phyloP scores from a whole-genome alignment of 768 basidiomycete species.

The Hirschioporus abietinus region DNA sequence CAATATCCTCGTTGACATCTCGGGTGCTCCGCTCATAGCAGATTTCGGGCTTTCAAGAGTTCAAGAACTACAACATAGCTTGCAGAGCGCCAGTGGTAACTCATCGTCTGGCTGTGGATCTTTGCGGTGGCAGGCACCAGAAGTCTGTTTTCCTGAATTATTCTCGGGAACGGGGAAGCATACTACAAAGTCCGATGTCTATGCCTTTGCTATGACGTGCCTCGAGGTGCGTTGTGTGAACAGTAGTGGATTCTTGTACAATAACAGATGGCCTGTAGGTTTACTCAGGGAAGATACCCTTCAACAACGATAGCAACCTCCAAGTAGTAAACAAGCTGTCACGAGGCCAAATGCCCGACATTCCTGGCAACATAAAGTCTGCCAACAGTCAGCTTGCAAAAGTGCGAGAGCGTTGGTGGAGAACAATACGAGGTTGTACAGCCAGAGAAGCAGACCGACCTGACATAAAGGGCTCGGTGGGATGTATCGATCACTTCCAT shows the following conservation, averaged over 20 bases:
- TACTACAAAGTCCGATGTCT: neutral
- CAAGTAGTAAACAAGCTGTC: no score
- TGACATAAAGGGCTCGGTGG: no score
- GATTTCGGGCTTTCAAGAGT: conserved; percentile 56
- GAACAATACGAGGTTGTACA: no score
- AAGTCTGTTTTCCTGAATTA: neutral
- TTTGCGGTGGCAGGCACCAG: neutral
- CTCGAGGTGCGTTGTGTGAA: neutral
- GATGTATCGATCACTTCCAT: no score
- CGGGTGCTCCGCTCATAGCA: conserved; percentile 44
- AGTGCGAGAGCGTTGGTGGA: neutral
- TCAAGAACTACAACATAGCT: neutral
- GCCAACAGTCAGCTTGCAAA: neutral
- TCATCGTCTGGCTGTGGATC: no score
- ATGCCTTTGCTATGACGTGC: neutral
- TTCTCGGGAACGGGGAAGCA: neutral
- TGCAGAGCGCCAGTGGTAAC: no score
- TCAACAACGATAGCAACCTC: neutral
- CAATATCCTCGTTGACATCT: conserved; percentile 41
- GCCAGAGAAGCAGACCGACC: no score
- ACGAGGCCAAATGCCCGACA: neutral
- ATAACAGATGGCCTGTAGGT: no score
- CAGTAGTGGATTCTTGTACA: no score
- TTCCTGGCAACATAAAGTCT: neutral
- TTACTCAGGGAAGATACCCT: neutral